Evolutionary conservation across 129 eudicot species (phyloP), one percentile per base, ranked within the genome.

Genomic region (Chrysanthemum makinoi): DNA sequence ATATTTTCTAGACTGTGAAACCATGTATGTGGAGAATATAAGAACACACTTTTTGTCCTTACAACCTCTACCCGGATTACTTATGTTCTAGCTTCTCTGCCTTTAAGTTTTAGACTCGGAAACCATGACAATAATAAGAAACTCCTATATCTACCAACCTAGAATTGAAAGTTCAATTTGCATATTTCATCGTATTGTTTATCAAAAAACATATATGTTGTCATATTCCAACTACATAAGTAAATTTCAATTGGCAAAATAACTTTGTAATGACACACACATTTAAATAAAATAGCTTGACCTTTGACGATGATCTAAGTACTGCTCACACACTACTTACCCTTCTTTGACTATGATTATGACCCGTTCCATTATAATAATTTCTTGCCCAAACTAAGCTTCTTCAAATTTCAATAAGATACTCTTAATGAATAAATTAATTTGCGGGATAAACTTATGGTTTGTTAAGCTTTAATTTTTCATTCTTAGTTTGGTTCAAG

Each of bases 311-410:
- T 50, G 20, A 15, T 49, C 24, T 49, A 50, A 18, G 59, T 48
- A 48, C 15, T 2, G 22, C 19, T 39, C 46, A 56, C 19, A 56
- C 39, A 26, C 15, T 11, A 22, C 10, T 24, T 22, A 52, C 65
- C 43, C 15, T 22, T 3, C 14, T 9, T 67, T 49, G 72, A 67
- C 59, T 52, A 67, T 48, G 46, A 22, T 24, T 28, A 67, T 11
- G 70, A 44, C 26, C n/a, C 57, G 6, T 52, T 52, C 57, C 57
- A 52, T 12, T 52, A 52, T 52, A 52, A 52, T 52, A 52, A 59
- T 59, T 59, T 60, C 65, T 60, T 26, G 44, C 65, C 44, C 44
- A 60, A 26, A 60, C 44, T 60, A 60, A 26, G 17, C 18, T 60
- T 35, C 44, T 39, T 39, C 46, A 7, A 39, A 39, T 39, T 39